Evolutionary conservation across 2,329 filamentous ascomycete species (phyloP), one percentile per base, ranked within the genome.

Genomic region (Talaromyces atroroseus): DNA sequence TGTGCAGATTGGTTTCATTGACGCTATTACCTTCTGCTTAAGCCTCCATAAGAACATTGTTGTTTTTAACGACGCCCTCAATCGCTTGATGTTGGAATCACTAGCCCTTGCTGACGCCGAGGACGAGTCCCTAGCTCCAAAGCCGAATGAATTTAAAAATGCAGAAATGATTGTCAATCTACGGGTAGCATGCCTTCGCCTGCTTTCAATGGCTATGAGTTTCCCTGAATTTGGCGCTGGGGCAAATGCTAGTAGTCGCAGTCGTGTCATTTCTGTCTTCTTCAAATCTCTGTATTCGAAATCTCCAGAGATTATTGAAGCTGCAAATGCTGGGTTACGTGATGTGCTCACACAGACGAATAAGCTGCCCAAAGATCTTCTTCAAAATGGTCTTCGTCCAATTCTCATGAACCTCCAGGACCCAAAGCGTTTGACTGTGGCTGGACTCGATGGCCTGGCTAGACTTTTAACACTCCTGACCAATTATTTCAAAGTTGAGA

Each of bases 401-500:
- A 95, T 99, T n/a, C 76, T 99, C 36, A 92, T 95, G 68, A 99
- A 95, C 68, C 81, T 99, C 2, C 92, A 96, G 62, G 94, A 99
- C 67, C 89, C 92, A 0, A 90, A 95, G 70, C 87, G 92, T 57
- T 78, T 99, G 20, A 95, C 86, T 20, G 89, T 92, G 0, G 88
- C 92, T 64, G 92, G 92, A 2, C 78, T 99, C 4, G 92, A 97
- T 68, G 95, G 95, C 24, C 78, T 99, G 32, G 92, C 92, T 18
- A 85, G 92, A 40, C 80, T 99, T 1, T 75, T 99, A 59, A 92
- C 94, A 61, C 80, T 99, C 1, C 78, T 99, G 18, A 99, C 92
- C 0, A 97, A 94, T 58, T 99, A 99, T 71, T 99, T 99, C 75
- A 99, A 99, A 74, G 92, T 97, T 0, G 94, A 99, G 69, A 99